Conservation (phyloP, 2,329 filamentous ascomycete species). For the Didymellaceae sp. region DNA sequence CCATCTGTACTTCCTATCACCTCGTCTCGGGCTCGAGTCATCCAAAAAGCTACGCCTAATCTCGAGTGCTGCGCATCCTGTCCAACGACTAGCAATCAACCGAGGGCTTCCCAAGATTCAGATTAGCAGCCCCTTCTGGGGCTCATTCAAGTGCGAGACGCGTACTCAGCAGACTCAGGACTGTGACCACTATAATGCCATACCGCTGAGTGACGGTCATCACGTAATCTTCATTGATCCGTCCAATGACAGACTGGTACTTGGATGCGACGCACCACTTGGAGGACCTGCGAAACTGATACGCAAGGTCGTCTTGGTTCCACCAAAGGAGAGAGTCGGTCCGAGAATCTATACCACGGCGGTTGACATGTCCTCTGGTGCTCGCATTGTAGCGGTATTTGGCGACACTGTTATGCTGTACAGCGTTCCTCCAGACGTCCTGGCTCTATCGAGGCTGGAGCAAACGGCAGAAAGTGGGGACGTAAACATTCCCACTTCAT, state of each 20-base stretch:
- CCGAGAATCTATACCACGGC: slow-evolving; percentile 64
- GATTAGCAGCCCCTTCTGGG: slow-evolving; percentile 28
- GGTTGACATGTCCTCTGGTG: slow-evolving; percentile 63
- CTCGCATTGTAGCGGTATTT: slow-evolving; percentile 66
- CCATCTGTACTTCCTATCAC: slow-evolving; percentile 66
- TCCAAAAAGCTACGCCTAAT: slow-evolving; percentile 67
- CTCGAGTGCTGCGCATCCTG: slow-evolving; percentile 62
- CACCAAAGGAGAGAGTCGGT: slow-evolving; percentile 39
- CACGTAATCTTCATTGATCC: slow-evolving; percentile 72
- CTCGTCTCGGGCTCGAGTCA: slow-evolving; percentile 59
- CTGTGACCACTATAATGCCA: slow-evolving; percentile 67
- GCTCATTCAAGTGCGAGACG: slow-evolving; percentile 32
- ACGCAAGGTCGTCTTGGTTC: slow-evolving; percentile 64
- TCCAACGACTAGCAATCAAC: slow-evolving; percentile 36
- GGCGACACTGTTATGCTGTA: slow-evolving; percentile 63
- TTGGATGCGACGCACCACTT: slow-evolving; percentile 67
- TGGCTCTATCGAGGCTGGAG: slow-evolving; percentile 39
- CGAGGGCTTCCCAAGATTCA: slow-evolving; percentile 30
- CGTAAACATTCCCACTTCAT: slow-evolving; percentile 21
- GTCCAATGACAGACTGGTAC: slow-evolving; percentile 60
- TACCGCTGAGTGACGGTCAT: slow-evolving; percentile 69
- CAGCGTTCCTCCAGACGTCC: slow-evolving; percentile 63
- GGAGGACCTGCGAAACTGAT: slow-evolving; percentile 63
- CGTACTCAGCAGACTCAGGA: slow-evolving; percentile 8
- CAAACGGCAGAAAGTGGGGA: slow-evolving; percentile 32